Percentiles rank a stretch among this genome's conserved stretches.
phyloP scores from a whole-genome alignment of 345 rosid species.

The Eutrema yunnanense region DNA sequence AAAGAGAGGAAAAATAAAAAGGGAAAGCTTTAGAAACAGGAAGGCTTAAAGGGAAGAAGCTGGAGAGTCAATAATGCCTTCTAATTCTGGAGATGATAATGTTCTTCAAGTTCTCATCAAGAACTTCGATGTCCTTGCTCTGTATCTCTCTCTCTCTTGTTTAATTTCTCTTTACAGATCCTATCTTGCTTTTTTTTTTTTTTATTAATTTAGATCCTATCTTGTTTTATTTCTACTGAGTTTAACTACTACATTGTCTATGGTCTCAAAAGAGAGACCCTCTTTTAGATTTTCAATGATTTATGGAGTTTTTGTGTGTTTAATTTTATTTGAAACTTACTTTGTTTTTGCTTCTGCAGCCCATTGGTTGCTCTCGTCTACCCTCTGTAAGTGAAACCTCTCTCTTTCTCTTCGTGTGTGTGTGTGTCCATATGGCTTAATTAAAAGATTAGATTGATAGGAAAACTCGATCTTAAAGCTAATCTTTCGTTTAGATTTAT shows the following conservation, averaged over 20 bases:
- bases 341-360: conserved; percentile 40
- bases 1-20: not conserved
- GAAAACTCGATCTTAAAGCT: not conserved
- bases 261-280: not conserved
- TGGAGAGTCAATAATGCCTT: conserved; percentile 26
- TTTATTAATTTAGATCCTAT: not conserved
- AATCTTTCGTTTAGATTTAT: not conserved
- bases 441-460: not conserved
- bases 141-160: conserved; percentile 32
- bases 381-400: conserved; percentile 69
- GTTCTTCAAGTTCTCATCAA: conserved; percentile 64
- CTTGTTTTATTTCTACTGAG: not conserved
- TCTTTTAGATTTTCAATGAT: conserved; percentile 4
- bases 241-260: conserved; percentile 19
- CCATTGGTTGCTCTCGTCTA: conserved; percentile 84
- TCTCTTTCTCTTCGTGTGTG: not conserved
- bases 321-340: not conserved
- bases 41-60: not conserved
- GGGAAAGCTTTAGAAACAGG: not conserved
- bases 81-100: conserved; percentile 62
- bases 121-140: conserved; percentile 89
- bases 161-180: not conserved
- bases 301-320: not conserved
- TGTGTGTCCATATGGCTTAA: not conserved
- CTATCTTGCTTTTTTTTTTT: not conserved